A percentile compares a stretch with the other conserved stretches of the same genome.
Evolutionary conservation across 345 rosid genomes (phyloP).

Genomic region (Hibiscus tridactylites): DNA sequence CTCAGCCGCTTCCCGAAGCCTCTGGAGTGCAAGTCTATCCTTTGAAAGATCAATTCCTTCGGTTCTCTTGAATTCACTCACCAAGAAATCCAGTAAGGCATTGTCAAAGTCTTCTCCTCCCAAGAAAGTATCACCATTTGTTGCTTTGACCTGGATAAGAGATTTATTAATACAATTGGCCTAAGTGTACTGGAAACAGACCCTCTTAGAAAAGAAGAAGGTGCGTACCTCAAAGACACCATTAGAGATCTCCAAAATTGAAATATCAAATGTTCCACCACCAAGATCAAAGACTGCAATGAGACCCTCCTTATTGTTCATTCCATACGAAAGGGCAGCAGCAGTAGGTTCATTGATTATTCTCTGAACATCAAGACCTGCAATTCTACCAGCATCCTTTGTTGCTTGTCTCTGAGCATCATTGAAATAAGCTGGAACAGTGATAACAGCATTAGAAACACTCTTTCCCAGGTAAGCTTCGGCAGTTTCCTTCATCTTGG

Average conservation of each 20-base stretch:
- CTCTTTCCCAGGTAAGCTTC: conserved; percentile 75
- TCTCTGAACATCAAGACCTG: conserved; percentile 84
- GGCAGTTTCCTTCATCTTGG: conserved; percentile 80
- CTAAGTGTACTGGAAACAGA: not conserved
- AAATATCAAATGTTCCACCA: conserved; percentile 85
- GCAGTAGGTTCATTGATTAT: conserved; percentile 93
- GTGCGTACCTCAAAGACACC: conserved; percentile 78
- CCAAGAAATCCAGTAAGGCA: conserved; percentile 63
- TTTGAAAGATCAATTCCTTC: conserved; percentile 69
- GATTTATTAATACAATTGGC: not conserved
- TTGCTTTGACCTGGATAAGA: conserved; percentile 64
- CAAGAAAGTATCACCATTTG: conserved; percentile 93
- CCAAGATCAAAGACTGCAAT: conserved; percentile 95
- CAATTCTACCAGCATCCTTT: conserved; percentile 89
- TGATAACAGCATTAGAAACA: conserved; percentile 64
- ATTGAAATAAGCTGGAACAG: conserved; percentile 91
- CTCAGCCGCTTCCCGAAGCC: conserved; percentile 84
- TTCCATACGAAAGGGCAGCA: conserved; percentile 90
- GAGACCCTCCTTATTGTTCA: conserved; percentile 87
- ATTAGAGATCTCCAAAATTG: conserved; percentile 81
- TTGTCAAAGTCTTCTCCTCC: conserved; percentile 88
- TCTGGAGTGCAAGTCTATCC: conserved; percentile 79
- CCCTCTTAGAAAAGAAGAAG: not conserved
- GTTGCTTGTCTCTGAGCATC: conserved; percentile 98
- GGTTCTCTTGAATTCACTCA: conserved; percentile 62